Conservation (phyloP, 2,329 filamentous ascomycete species). For the Trichoderma guizhouense region DNA sequence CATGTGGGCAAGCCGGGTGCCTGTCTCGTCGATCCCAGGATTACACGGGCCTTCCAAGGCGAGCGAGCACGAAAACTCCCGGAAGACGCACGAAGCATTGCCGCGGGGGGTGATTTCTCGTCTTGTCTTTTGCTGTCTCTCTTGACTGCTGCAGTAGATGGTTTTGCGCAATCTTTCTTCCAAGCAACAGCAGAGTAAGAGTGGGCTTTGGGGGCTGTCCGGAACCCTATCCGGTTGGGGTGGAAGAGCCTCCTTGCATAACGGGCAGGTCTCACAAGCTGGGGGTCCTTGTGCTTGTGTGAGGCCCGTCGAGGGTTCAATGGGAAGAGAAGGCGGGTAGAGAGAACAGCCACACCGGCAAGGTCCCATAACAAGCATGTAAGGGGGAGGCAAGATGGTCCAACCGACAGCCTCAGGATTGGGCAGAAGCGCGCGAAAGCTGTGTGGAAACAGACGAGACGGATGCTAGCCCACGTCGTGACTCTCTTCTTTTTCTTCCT, state of each 20-base stretch:
- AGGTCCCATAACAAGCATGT: background rate
- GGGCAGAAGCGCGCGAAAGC: background rate
- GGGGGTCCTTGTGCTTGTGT: background rate
- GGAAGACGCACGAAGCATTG: background rate
- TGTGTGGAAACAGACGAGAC: background rate
- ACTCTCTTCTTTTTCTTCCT: background rate
- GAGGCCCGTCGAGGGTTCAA: background rate
- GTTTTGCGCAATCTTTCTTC: background rate
- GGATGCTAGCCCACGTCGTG: background rate
- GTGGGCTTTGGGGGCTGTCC: constrained; percentile 7
- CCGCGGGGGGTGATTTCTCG: background rate
- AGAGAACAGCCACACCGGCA: constrained; percentile 2
- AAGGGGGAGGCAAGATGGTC: constrained; percentile 3
- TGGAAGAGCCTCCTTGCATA: background rate
- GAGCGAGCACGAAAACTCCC: background rate
- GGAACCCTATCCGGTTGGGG: constrained; percentile 4
- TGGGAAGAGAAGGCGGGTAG: background rate
- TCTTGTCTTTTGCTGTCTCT: background rate
- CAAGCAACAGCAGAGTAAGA: background rate
- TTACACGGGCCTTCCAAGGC: no score
- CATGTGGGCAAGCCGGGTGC: background rate
- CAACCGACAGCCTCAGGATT: background rate
- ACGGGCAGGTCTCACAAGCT: background rate
- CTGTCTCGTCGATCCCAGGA: background rate
- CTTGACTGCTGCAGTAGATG: background rate